Percentiles rank a stretch among this genome's conserved stretches.
Conservation (phyloP, 2,329 filamentous ascomycete genomes). For the Scedosporium minutisporum region DNA sequence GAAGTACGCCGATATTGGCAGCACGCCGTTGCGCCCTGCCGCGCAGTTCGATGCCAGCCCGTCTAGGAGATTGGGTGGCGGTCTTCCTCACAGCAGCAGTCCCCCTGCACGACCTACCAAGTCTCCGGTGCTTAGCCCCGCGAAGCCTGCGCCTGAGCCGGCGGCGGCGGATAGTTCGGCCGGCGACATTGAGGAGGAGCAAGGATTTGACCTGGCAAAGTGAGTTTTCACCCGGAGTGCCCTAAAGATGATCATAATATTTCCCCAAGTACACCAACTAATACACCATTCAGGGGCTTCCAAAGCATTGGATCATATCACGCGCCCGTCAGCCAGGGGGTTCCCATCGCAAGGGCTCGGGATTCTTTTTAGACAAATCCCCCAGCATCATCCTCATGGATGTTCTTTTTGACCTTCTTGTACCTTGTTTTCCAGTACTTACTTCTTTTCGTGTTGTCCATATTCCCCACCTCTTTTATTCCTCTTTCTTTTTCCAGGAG, state of each 20-base stretch:
- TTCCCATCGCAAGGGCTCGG: slow-evolving; percentile 29
- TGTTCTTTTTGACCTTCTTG: not conserved
- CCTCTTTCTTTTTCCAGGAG: too few species aligned
- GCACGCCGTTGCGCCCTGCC: slow-evolving; percentile 53
- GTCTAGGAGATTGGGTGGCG: slow-evolving; percentile 33
- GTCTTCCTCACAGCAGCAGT: slow-evolving; percentile 48
- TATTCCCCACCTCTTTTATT: too few species aligned
- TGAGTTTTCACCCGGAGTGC: slow-evolving; percentile 21
- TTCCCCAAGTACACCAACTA: not conserved
- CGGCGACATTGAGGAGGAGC: slow-evolving; percentile 33
- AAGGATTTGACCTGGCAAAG: slow-evolving; percentile 51
- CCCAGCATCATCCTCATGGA: too few species aligned
- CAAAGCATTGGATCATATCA: slow-evolving; percentile 57
- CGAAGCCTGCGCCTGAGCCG: slow-evolving; percentile 15
- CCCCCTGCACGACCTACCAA: slow-evolving; percentile 39
- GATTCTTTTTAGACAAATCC: not conserved
- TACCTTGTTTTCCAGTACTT: not conserved
- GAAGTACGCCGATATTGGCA: slow-evolving; percentile 72
- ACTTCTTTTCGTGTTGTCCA: not conserved
- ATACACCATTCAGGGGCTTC: slow-evolving; percentile 39
- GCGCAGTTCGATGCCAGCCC: slow-evolving; percentile 49
- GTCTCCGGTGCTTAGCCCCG: slow-evolving; percentile 44
- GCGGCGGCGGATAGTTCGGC: slow-evolving; percentile 22
- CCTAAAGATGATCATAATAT: not conserved
- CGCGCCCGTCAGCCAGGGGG: slow-evolving; percentile 39